Evolutionary conservation across 345 rosid genomes (phyloP).

Genomic region (Rubroshorea leprosula): DNA sequence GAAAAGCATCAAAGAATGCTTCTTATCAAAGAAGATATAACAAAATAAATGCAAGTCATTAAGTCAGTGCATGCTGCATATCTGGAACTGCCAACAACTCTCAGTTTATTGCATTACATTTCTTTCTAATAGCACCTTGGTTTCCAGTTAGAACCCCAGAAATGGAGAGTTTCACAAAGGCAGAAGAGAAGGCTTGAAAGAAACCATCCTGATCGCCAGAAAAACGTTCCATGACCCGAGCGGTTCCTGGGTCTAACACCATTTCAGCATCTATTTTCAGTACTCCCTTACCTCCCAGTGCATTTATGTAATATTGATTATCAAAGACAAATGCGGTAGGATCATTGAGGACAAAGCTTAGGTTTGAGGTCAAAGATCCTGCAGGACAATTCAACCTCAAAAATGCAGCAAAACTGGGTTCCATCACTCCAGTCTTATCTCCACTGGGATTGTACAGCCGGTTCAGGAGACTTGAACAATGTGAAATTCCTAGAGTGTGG

Average conservation of each 20-base stretch:
- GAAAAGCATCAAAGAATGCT: not conserved
- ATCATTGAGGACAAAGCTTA: slow-evolving; percentile 36
- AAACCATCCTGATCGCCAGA: slow-evolving; percentile 30
- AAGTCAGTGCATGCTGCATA: too few species aligned
- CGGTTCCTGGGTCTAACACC: slow-evolving; percentile 33
- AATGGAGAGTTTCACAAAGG: slow-evolving; percentile 34
- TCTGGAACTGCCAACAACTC: not conserved
- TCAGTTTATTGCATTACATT: slow-evolving; percentile 30
- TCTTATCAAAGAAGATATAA: slow-evolving; percentile 12
- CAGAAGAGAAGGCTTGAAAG: slow-evolving; percentile 35
- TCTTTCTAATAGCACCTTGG: slow-evolving; percentile 30
- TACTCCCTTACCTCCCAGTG: slow-evolving; percentile 30
- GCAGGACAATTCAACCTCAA: slow-evolving; percentile 25
- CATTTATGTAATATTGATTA: slow-evolving; percentile 28
- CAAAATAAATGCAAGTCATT: not conserved
- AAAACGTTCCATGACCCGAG: slow-evolving; percentile 27
- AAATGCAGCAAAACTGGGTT: slow-evolving; percentile 31
- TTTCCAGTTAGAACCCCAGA: slow-evolving; percentile 29
- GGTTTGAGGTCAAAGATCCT: slow-evolving; percentile 21
- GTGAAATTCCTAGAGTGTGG: slow-evolving; percentile 39
- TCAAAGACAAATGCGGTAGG: slow-evolving; percentile 31
- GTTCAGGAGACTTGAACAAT: slow-evolving; percentile 28
- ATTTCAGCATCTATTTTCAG: slow-evolving; percentile 38
- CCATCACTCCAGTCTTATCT: slow-evolving; percentile 23
- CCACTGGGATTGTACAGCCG: slow-evolving; percentile 18